Evolutionary conservation across 768 basidiomycete genomes (phyloP).

Genomic region (Suillus subalutaceus): DNA sequence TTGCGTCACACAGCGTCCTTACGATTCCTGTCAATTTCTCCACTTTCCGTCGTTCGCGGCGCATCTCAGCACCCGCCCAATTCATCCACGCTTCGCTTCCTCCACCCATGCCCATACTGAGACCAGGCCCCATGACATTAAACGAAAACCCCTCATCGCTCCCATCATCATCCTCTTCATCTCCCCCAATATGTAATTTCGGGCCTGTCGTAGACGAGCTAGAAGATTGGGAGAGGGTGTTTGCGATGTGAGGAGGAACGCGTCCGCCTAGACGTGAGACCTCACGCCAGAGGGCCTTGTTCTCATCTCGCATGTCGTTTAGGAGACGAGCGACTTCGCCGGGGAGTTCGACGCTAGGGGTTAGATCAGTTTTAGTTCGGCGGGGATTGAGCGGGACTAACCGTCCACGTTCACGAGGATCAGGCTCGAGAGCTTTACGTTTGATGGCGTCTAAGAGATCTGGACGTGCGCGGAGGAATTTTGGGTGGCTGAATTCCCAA

Average conservation of each 20-base stretch:
- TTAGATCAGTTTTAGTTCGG: constrained; percentile 9
- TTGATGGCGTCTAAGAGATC: constrained; percentile 87
- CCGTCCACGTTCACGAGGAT: constrained; percentile 51
- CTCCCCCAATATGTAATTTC: constrained; percentile 31
- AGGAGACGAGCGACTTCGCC: constrained; percentile 66
- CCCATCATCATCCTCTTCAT: constrained; percentile 27
- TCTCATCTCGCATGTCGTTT: constrained; percentile 71
- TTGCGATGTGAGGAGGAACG: constrained; percentile 22
- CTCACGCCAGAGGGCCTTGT: constrained; percentile 56
- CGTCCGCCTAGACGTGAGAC: constrained; percentile 23
- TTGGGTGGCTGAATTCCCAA: constrained; percentile 89
- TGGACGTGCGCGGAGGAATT: constrained; percentile 78
- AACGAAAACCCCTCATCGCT: constrained; percentile 10
- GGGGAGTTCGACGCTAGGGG: constrained; percentile 76
- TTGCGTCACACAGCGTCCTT: constrained; percentile 62
- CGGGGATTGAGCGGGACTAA: constrained; percentile 13
- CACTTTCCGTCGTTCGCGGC: constrained; percentile 61
- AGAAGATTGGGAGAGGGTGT: constrained; percentile 4
- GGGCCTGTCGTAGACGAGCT: constrained; percentile 26
- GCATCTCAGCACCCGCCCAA: constrained; percentile 41
- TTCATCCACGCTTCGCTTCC: constrained; percentile 31
- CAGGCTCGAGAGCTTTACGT: constrained; percentile 82
- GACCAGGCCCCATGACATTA: constrained; percentile 14
- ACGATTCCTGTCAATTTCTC: constrained; percentile 64
- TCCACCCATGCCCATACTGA: constrained; percentile 4